Base-by-base conservation (phyloP, 352 stramenopile genomes). In the Globisporangium alternatum region DNA sequence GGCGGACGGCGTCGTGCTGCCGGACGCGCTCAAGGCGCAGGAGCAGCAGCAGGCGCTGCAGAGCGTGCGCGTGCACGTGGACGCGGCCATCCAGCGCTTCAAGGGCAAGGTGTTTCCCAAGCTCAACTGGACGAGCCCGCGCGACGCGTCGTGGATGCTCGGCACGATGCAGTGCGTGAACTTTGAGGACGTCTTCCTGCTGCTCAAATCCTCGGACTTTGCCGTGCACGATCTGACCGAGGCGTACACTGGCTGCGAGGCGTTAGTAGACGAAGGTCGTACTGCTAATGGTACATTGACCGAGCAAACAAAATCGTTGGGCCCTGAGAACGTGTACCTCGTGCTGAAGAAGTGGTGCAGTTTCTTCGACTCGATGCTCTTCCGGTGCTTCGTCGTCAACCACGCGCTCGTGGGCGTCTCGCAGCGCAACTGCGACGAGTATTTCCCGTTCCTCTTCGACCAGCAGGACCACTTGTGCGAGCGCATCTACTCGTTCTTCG, bases 331-430 rank as follows among this genome's bases (percentile, higher is more conserved):
- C 22, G 77, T 80, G 61, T 83, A 94, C 64, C 70, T 98, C n/a
- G 90, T 98, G 57, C 77, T 98, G 49, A 91, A 96, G 64, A 98
- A 98, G 70, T 98, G 92, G 92, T 97, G 93, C 72, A 97, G 96
- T 57, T 89, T 98, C 21, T 89, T 92, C 77, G 90, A 97, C 63
- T 98, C 90, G 71, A 98, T 98, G 89, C 86, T 98, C 65, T 98
- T 98, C 69, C 86, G 96, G 51, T 97, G 92, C 70, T 98, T 98
- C 71, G 89, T 98, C 25, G 70, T 86, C 25, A 68, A 80, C 37
- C 72, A 89, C 67, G 63, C 81, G 51, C 74, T 97, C 7, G 76
- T 98, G 25, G 93, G 79, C 5, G 85, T 98, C 63, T 97, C 81
- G 28, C 96, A 98, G 74, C 87, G 94, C 44, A 85, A 98, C 64